These are phyloP conservation scores for Xerocomellus amylosporus DNA, from an alignment of 768 basidiomycete genomes.

Conservation along the genomic window DNA sequence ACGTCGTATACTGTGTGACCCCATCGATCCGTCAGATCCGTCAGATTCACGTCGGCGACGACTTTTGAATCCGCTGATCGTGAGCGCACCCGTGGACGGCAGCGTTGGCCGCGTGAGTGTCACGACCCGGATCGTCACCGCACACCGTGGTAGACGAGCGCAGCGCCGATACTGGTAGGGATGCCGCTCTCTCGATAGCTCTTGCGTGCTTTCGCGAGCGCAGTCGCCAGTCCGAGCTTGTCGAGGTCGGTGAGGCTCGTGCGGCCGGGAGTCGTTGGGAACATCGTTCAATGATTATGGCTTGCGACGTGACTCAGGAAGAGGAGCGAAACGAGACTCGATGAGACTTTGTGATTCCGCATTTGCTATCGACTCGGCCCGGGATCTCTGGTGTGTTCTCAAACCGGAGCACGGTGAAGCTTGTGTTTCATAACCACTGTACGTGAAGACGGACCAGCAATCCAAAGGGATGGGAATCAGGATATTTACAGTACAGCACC, in stretches of 20 bases:
- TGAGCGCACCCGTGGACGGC: conserved; percentile 42
- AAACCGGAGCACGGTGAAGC: too few relatives aligned
- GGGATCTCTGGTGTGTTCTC: too few relatives aligned
- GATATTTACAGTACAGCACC: not conserved
- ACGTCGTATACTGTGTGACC: not conserved
- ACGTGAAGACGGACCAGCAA: too few relatives aligned
- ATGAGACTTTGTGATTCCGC: too few relatives aligned
- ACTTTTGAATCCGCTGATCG: conserved; percentile 45
- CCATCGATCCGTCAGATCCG: too few relatives aligned
- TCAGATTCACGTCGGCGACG: conserved; percentile 34
- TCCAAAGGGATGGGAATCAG: too few relatives aligned
- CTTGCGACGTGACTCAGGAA: too few relatives aligned
- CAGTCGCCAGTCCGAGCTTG: conserved; percentile 32
- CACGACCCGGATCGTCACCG: not conserved
- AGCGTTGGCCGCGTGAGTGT: not conserved
- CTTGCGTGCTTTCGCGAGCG: conserved; percentile 42
- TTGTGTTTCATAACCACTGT: too few relatives aligned
- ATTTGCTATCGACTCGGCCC: too few relatives aligned
- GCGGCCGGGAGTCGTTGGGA: not conserved
- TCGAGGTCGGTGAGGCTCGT: conserved; percentile 16
- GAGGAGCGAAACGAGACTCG: too few relatives aligned
- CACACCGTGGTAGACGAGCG: conserved; percentile 36
- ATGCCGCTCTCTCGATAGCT: conserved; percentile 54
- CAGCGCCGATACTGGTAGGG: conserved; percentile 65
- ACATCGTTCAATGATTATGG: not conserved